A percentile compares a stretch with the other conserved stretches of the same genome.
Conservation (phyloP, 495 filamentous ascomycete species). For the Aspergillus carlsbadensis region DNA sequence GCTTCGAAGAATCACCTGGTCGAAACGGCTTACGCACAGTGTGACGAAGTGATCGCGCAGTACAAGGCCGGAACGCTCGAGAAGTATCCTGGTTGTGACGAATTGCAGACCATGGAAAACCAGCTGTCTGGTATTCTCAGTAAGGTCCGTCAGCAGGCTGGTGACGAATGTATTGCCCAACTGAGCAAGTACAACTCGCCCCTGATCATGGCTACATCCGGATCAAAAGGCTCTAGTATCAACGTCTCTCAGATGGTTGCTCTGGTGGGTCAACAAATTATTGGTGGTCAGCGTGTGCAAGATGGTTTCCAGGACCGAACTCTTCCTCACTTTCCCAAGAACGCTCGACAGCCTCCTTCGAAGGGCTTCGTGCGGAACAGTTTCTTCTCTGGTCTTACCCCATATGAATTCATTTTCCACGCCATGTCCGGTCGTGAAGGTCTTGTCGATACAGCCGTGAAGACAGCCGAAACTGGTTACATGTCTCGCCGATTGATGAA, state of each 20-base stretch:
- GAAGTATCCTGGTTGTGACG: slow-evolving; percentile 83
- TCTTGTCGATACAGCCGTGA: slow-evolving; percentile 98
- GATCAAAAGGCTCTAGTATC: slow-evolving; percentile 93
- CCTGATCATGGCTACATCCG: slow-evolving; percentile 94
- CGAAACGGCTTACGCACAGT: slow-evolving; percentile 72
- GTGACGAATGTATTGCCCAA: slow-evolving; percentile 85
- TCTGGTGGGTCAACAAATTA: slow-evolving; percentile 96
- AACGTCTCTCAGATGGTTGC: slow-evolving; percentile 99
- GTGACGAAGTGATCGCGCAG: slow-evolving; percentile 78
- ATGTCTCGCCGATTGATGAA: slow-evolving; percentile 99
- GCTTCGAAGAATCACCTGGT: slow-evolving; percentile 73
- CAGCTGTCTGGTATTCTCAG: slow-evolving; percentile 86
- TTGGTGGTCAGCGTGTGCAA: slow-evolving; percentile 85
- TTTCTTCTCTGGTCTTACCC: slow-evolving; percentile 90
- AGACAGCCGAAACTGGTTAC: slow-evolving; percentile 98
- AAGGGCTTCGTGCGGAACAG: slow-evolving; percentile 98
- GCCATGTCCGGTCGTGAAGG: slow-evolving; percentile 98
- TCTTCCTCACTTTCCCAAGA: slow-evolving; percentile 93
- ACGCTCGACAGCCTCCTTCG: slow-evolving; percentile 81
- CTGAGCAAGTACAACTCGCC: slow-evolving; percentile 91
- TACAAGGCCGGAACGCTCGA: slow-evolving; percentile 76
- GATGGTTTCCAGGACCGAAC: slow-evolving; percentile 96
- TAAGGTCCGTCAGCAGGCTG: slow-evolving; percentile 84
- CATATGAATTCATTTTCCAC: slow-evolving; percentile 96
- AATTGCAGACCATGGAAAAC: slow-evolving; percentile 91